Conservation (phyloP, 106 monocot species). For the Platanthera guangdongensis region DNA sequence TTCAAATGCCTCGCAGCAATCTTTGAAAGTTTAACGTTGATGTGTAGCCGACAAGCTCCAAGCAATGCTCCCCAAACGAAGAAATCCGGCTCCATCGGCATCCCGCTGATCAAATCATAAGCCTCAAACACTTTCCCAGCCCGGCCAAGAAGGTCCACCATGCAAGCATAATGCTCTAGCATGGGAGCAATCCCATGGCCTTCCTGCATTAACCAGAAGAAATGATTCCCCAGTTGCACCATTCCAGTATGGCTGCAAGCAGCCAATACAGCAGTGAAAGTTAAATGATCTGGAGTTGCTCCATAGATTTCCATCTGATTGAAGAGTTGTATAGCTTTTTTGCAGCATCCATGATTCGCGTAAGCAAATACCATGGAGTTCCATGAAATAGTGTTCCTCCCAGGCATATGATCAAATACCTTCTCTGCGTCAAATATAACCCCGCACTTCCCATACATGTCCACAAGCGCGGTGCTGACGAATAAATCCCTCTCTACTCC, state of each 20-base stretch:
- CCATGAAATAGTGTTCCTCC: conserved; percentile 32
- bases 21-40: conserved; percentile 25
- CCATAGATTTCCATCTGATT: conserved; percentile 18
- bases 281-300: conserved; percentile 32
- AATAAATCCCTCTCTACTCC: conserved; percentile 26
- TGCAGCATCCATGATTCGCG: conserved; percentile 37
- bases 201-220: conserved; percentile 35
- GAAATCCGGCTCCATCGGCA: conserved; percentile 44
- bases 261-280: conserved; percentile 45
- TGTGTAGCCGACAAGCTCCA: conserved; percentile 38
- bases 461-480: conserved; percentile 37
- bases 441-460: conserved; percentile 63
- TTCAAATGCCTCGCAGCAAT: conserved; percentile 27
- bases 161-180: conserved; percentile 65
- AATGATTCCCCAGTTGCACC: conserved; percentile 28
- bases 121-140: conserved; percentile 36
- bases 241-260: conserved; percentile 57
- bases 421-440: conserved; percentile 26
- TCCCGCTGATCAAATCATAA: conserved; percentile 30
- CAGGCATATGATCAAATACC: conserved; percentile 28
- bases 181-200: conserved; percentile 28
- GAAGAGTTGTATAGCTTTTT: conserved; percentile 31
- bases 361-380: conserved; percentile 56
- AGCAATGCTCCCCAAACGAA: conserved; percentile 65
- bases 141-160: conserved; percentile 61